Conservation (phyloP, 2,329 filamentous ascomycete genomes). For the Neonectria magnoliae region DNA sequence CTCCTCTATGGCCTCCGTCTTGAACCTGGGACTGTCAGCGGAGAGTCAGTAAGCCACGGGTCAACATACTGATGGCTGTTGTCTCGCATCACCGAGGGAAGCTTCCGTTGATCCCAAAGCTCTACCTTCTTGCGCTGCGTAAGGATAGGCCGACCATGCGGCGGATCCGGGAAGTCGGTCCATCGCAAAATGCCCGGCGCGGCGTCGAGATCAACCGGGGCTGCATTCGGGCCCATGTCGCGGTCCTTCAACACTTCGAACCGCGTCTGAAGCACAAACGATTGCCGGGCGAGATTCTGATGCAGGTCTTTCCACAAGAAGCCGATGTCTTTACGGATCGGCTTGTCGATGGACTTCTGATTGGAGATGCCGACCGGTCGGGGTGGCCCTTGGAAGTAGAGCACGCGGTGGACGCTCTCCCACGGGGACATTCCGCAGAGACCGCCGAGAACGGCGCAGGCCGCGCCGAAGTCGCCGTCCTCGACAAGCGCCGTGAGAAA, state of each 20-base stretch:
- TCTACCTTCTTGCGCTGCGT: conserved; percentile 66
- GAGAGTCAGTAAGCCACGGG: accelerated
- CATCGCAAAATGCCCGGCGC: conserved; percentile 63
- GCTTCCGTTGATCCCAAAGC: conserved; percentile 61
- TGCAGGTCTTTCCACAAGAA: conserved; percentile 64
- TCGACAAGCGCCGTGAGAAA: conserved; percentile 66
- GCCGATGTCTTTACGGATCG: conserved; percentile 49
- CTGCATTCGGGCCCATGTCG: conserved; percentile 54
- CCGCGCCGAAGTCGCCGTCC: conserved; percentile 59
- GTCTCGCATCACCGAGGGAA: conserved; percentile 60
- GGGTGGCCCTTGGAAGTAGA: conserved; percentile 63
- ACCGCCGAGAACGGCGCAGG: conserved; percentile 64
- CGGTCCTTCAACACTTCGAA: conserved; percentile 62
- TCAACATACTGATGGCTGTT: conserved; percentile 61
- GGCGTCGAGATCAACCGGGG: conserved; percentile 53
- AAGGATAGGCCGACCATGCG: conserved; percentile 56
- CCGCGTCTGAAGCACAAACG: conserved; percentile 65
- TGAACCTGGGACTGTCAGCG: conserved; percentile 52
- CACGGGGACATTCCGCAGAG: conserved; percentile 66
- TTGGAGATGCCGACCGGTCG: conserved; percentile 58
- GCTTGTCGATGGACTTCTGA: conserved; percentile 51
- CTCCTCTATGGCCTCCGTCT: conserved; percentile 64
- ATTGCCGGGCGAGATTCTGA: conserved; percentile 64
- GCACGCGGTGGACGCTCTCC: conserved; percentile 59
- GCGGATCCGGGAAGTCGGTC: conserved; percentile 69